These are phyloP conservation scores for Amaranthus cruentus DNA, from an alignment of 148 eudicot genomes.

Conservation along the genomic window DNA sequence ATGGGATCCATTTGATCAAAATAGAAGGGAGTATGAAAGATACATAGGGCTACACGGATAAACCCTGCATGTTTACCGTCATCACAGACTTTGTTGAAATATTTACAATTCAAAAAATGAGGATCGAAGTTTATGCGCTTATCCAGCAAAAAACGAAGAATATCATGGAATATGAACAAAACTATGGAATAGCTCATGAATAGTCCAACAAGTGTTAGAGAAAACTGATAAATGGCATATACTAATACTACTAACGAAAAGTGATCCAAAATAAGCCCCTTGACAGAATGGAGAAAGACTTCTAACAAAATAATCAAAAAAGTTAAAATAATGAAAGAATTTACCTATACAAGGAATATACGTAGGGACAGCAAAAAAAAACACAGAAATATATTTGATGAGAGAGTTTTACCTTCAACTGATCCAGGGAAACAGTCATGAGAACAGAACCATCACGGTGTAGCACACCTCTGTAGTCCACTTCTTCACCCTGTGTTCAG, in stretches of 20 bases:
- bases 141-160: not conserved
- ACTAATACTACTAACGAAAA: not conserved
- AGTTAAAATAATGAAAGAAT: not conserved
- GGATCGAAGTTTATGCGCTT: not conserved
- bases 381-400: not conserved
- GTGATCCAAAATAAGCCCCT: not conserved
- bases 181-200: not conserved
- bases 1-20: no score
- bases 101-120: not conserved
- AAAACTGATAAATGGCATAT: conserved; percentile 4
- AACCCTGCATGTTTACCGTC: not conserved
- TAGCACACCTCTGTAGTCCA: conserved; percentile 86
- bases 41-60: not conserved
- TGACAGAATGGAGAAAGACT: not conserved
- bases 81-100: not conserved
- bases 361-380: not conserved
- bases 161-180: not conserved
- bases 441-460: conserved; percentile 99
- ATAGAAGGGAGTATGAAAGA: no score
- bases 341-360: not conserved
- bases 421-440: conserved; percentile 76
- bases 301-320: not conserved
- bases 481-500: conserved; percentile 77
- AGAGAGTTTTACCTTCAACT: conserved; percentile 58
- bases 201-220: not conserved